Conservation (phyloP, 495 filamentous ascomycete species). For the Cenococcum geophilum region DNA sequence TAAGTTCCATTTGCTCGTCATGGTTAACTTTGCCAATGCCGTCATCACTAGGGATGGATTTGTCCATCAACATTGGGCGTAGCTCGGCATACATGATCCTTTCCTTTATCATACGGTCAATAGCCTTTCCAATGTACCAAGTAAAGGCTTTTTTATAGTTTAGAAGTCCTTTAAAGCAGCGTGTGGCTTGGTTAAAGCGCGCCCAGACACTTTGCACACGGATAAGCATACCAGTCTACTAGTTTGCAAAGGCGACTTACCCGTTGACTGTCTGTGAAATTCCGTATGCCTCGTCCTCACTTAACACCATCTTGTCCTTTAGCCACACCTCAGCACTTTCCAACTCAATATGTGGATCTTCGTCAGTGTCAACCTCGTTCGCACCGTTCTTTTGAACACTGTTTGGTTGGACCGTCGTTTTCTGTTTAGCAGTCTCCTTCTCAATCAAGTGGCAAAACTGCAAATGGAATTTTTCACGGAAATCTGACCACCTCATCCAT, state of each 20-base stretch:
- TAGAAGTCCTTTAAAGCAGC: constrained; percentile 39
- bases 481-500: constrained; percentile 34
- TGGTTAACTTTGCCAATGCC: constrained; percentile 26
- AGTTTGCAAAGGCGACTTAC: constrained; percentile 17
- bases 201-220: constrained; percentile 34
- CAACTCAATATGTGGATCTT: constrained; percentile 4
- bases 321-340: constrained; percentile 27
- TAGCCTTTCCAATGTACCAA: constrained; percentile 38
- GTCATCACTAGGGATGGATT: constrained; percentile 35
- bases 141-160: constrained; percentile 37
- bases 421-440: neutral
- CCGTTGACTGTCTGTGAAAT: constrained; percentile 31
- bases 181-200: constrained; percentile 40
- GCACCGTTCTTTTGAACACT: neutral
- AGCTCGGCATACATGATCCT: constrained; percentile 41
- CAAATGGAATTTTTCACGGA: constrained; percentile 15
- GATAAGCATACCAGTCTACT: neutral
- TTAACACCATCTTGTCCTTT: constrained; percentile 30
- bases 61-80: constrained; percentile 40
- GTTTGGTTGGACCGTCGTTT: neutral
- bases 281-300: constrained; percentile 30
- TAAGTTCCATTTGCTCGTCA: constrained; percentile 36
- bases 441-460: neutral
- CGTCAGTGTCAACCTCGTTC: neutral
- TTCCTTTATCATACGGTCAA: constrained; percentile 39